Conservation (phyloP, 148 eudicot genomes). For the Amaranthus hypochondriacus region DNA sequence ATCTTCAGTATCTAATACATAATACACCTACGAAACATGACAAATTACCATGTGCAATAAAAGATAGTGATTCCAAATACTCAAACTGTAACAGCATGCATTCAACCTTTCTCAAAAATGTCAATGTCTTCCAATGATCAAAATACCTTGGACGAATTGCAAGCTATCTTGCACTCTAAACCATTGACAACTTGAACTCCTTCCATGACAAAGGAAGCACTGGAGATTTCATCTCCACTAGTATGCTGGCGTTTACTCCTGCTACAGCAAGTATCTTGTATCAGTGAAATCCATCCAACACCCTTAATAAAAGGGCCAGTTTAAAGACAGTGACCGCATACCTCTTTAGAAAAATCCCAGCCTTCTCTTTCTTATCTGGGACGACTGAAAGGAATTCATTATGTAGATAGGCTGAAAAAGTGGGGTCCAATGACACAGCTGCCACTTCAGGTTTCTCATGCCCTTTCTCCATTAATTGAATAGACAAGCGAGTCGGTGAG, state of each 20-base stretch:
- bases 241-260: slow-evolving; percentile 48
- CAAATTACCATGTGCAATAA: slow-evolving; percentile 14
- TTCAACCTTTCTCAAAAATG: slow-evolving; percentile 29
- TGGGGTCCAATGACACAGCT: slow-evolving; percentile 58
- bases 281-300: neutral
- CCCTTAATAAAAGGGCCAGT: neutral
- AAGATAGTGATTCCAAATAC: slow-evolving; percentile 10
- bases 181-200: slow-evolving; percentile 64
- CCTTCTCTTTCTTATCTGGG: slow-evolving; percentile 43
- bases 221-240: slow-evolving; percentile 41
- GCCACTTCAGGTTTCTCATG: slow-evolving; percentile 66
- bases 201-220: slow-evolving; percentile 47
- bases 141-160: slow-evolving; percentile 66
- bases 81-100: slow-evolving; percentile 12
- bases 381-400: slow-evolving; percentile 47
- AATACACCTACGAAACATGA: slow-evolving; percentile 53
- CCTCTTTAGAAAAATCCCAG: slow-evolving; percentile 67
- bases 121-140: slow-evolving; percentile 30
- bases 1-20: slow-evolving; percentile 85
- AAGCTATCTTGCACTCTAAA: slow-evolving; percentile 68
- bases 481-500: slow-evolving; percentile 53
- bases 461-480: slow-evolving; percentile 66
- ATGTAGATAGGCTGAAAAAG: slow-evolving; percentile 56
- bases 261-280: slow-evolving; percentile 26
- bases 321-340: slow-evolving; percentile 16